These are phyloP conservation scores for Neurospora sp. DNA, from an alignment of 495 filamentous ascomycete species.

Conservation along the genomic window DNA sequence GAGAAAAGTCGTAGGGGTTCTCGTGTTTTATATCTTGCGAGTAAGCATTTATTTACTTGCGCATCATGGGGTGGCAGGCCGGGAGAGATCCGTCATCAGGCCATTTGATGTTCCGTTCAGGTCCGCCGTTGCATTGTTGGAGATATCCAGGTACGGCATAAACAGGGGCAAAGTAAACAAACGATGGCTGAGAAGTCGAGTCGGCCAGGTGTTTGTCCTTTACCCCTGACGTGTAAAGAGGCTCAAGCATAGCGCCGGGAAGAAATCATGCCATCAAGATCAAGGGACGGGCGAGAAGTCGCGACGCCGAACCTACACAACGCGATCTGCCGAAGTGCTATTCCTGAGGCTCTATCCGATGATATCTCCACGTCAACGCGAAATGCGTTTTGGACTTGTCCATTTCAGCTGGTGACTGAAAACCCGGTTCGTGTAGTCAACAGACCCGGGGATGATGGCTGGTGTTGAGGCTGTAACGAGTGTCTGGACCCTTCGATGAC, in stretches of 20 bases:
- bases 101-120: not conserved
- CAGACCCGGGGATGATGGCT: not conserved
- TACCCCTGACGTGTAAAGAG: not conserved
- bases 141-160: not conserved
- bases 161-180: not conserved
- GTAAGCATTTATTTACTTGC: not conserved
- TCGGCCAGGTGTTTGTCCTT: not conserved
- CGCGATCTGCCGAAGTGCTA: not conserved
- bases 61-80: not conserved
- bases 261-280: not conserved
- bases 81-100: not conserved
- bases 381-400: not conserved
- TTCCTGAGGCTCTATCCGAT: not conserved
- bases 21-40: not conserved
- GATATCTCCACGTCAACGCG: not conserved
- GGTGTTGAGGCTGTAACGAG: not conserved
- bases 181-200: not conserved
- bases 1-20: not conserved
- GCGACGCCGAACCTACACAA: not conserved
- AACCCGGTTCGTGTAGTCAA: not conserved
- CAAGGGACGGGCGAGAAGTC: not conserved
- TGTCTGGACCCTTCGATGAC: not conserved
- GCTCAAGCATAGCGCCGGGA: not conserved
- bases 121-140: not conserved
- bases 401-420: not conserved